phyloP scores from a whole-genome alignment of 495 filamentous ascomycete species.

The Penicillium turbatum region DNA sequence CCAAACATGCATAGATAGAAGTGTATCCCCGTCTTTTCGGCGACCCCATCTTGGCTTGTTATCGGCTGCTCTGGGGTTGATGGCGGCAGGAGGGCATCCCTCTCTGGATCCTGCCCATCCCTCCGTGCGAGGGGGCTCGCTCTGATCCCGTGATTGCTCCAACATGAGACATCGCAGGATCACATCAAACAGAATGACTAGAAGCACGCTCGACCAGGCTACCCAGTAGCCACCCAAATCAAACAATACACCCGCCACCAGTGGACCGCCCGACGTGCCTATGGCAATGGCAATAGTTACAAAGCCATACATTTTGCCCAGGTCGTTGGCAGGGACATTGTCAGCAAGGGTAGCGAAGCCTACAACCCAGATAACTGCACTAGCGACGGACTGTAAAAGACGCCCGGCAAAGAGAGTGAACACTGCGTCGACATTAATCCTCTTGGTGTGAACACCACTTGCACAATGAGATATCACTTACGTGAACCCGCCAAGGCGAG shows the following conservation, averaged over 20 bases:
- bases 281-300: slow-evolving; percentile 16
- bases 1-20: slow-evolving; percentile 15
- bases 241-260: slow-evolving; percentile 22
- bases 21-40: neutral
- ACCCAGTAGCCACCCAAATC: slow-evolving; percentile 26
- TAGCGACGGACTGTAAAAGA: neutral
- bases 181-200: slow-evolving; percentile 20
- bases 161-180: slow-evolving; percentile 25
- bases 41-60: neutral
- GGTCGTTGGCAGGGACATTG: slow-evolving; percentile 13
- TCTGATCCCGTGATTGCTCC: slow-evolving; percentile 11
- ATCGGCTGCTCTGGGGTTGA: neutral
- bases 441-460: neutral
- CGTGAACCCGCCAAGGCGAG: neutral
- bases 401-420: slow-evolving; percentile 13
- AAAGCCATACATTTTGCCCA: slow-evolving; percentile 20
- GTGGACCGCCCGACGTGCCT: slow-evolving; percentile 23
- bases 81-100: neutral
- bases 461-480: neutral
- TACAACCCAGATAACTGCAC: slow-evolving; percentile 16
- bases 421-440: neutral
- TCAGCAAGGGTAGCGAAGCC: slow-evolving; percentile 23
- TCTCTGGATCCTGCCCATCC: neutral
- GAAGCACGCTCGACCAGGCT: slow-evolving; percentile 24
- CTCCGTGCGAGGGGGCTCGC: neutral